phyloP scores from a whole-genome alignment of 495 filamentous ascomycete species.

The Penicillium pulvis region DNA sequence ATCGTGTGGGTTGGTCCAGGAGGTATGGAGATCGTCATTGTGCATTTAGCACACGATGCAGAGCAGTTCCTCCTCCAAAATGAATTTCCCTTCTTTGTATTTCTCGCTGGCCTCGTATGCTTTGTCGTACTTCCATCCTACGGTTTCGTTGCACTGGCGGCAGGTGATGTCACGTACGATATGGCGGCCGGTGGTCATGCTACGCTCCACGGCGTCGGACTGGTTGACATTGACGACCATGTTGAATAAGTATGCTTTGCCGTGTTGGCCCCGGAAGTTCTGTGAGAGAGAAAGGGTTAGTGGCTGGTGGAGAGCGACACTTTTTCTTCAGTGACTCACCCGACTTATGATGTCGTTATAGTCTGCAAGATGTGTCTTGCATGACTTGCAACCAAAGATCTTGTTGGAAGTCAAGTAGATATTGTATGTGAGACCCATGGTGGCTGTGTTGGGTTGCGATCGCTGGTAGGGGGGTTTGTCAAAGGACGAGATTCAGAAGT shows the following conservation, averaged over 20 bases:
- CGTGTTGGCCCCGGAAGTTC: conserved; percentile 98
- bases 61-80: conserved; percentile 90
- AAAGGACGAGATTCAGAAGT: neutral
- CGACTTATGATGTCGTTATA: conserved; percentile 95
- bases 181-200: conserved; percentile 98
- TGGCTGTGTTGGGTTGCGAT: conserved; percentile 23
- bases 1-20: no score
- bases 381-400: conserved; percentile 94
- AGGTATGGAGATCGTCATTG: neutral
- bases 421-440: conserved; percentile 95
- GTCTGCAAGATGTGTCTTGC: conserved; percentile 93
- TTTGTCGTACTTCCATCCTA: conserved; percentile 99
- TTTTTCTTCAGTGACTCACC: conserved; percentile 50
- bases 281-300: conserved; percentile 35
- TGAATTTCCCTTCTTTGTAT: conserved; percentile 99
- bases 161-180: conserved; percentile 91
- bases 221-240: conserved; percentile 85
- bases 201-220: conserved; percentile 83
- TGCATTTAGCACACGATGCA: conserved; percentile 65
- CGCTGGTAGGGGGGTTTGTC: neutral
- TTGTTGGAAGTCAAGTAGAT: conserved; percentile 86
- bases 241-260: conserved; percentile 97
- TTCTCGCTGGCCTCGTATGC: conserved; percentile 89
- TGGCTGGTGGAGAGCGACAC: neutral
- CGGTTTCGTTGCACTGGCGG: conserved; percentile 83